Conservation (phyloP, 2,329 filamentous ascomycete species). For the Colletotrichum tanaceti region DNA sequence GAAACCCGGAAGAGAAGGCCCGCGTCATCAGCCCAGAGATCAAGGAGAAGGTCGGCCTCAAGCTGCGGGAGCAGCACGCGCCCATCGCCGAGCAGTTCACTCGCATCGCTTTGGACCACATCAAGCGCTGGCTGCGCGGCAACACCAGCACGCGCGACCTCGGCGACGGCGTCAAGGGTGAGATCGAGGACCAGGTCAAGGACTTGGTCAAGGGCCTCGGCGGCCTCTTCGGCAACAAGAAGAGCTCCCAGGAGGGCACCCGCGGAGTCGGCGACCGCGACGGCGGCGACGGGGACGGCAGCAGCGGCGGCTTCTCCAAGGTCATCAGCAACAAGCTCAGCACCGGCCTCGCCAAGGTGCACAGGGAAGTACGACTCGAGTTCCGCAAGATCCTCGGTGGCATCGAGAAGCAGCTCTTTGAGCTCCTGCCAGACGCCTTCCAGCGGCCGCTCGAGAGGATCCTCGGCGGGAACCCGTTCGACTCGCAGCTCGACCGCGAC, state of each 20-base stretch:
- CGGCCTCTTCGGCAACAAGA: constrained; percentile 53
- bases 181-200: constrained; percentile 58
- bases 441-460: constrained; percentile 59
- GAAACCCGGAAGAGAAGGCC: constrained; percentile 60
- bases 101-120: constrained; percentile 57
- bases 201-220: constrained; percentile 58
- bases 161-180: constrained; percentile 57
- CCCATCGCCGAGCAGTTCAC: constrained; percentile 60
- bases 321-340: constrained; percentile 61
- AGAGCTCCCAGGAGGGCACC: constrained; percentile 47
- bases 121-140: constrained; percentile 59
- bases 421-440: constrained; percentile 57
- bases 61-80: constrained; percentile 56
- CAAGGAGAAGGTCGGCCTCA: constrained; percentile 56
- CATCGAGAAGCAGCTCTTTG: constrained; percentile 60
- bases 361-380: constrained; percentile 58
- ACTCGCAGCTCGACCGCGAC: constrained; percentile 55
- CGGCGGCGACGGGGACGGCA: constrained; percentile 44
- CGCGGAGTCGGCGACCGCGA: constrained; percentile 49
- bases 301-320: constrained; percentile 55
- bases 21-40: constrained; percentile 59
- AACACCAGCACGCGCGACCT: constrained; percentile 56
- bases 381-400: constrained; percentile 57
- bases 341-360: constrained; percentile 56
- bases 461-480: constrained; percentile 60